Evolutionary conservation across 768 basidiomycete genomes (phyloP).

Genomic region (Xerocomellus chrysenteron): DNA sequence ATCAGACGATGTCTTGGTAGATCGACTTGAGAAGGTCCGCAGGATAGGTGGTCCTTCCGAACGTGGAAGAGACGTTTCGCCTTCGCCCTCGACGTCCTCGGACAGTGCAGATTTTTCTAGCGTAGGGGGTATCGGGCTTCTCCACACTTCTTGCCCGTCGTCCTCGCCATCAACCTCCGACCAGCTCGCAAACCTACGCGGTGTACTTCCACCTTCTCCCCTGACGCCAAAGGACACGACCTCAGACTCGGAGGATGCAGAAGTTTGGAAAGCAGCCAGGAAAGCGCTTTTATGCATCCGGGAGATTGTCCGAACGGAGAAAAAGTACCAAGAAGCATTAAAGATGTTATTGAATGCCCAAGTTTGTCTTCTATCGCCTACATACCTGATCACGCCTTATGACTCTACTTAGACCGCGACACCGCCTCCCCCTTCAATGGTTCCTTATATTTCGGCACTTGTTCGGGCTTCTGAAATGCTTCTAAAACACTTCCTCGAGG

Average conservation of each 20-base stretch:
- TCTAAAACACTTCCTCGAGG: constrained; percentile 50
- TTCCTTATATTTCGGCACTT: constrained; percentile 50
- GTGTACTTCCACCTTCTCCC: neutral
- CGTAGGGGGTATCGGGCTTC: neutral
- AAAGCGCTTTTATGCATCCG: constrained; percentile 44
- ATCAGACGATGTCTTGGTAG: constrained; percentile 50
- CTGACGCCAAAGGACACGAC: neutral
- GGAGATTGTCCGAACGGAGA: constrained; percentile 50
- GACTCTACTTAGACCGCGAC: constrained; percentile 32
- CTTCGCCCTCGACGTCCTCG: neutral
- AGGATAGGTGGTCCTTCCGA: constrained; percentile 13
- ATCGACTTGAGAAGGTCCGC: constrained; percentile 46
- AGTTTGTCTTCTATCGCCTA: constrained; percentile 21
- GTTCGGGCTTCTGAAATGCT: constrained; percentile 50
- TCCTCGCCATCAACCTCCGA: neutral
- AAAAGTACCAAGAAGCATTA: constrained; percentile 41
- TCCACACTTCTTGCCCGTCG: neutral
- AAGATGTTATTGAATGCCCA: constrained; percentile 37
- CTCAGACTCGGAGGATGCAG: constrained; percentile 24
- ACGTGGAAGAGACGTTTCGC: neutral
- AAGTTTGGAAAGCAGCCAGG: constrained; percentile 38
- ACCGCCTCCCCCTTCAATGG: constrained; percentile 52
- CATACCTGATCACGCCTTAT: neutral
- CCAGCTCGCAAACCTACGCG: neutral
- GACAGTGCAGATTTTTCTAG: neutral